Evolutionary conservation across 2,329 filamentous ascomycete genomes (phyloP).

Genomic region (Emericellopsis atlantica): DNA sequence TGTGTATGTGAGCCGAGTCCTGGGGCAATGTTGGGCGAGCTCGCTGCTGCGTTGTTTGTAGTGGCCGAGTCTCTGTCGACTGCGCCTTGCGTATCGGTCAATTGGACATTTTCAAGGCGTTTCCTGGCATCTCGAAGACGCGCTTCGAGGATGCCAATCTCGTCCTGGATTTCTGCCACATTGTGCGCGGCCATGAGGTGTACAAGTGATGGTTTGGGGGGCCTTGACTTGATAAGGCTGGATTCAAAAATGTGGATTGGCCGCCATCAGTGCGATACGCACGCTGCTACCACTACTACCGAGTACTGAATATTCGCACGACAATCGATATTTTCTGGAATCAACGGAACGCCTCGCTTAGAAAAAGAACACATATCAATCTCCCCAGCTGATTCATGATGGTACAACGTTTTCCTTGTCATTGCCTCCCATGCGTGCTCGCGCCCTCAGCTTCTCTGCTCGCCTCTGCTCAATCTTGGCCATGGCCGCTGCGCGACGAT

Average conservation of each 20-base stretch:
- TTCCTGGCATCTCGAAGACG: slow-evolving; percentile 31
- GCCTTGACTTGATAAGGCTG: too few species aligned
- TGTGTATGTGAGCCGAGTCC: slow-evolving; percentile 27
- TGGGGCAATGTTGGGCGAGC: background rate
- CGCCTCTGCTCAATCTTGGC: slow-evolving; percentile 41
- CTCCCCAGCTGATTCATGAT: slow-evolving; percentile 6
- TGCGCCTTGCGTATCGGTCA: slow-evolving; percentile 4
- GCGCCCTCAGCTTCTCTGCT: slow-evolving; percentile 31
- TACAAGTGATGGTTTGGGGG: too few species aligned
- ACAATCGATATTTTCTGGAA: too few species aligned
- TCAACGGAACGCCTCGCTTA: background rate
- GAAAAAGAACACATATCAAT: background rate
- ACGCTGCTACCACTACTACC: too few species aligned
- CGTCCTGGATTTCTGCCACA: slow-evolving; percentile 22
- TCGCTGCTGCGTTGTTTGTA: too few species aligned
- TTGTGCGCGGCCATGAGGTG: too few species aligned
- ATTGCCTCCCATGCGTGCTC: slow-evolving; percentile 13
- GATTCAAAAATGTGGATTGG: too few species aligned
- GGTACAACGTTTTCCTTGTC: slow-evolving; percentile 41
- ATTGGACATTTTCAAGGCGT: slow-evolving; percentile 21
- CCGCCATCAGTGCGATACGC: too few species aligned
- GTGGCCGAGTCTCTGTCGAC: too few species aligned
- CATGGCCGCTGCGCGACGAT: slow-evolving; percentile 39
- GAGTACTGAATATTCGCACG: too few species aligned
- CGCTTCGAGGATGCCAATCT: slow-evolving; percentile 46